Evolutionary conservation across 345 rosid genomes (phyloP).

Genomic region (Syzygium oleosum): DNA sequence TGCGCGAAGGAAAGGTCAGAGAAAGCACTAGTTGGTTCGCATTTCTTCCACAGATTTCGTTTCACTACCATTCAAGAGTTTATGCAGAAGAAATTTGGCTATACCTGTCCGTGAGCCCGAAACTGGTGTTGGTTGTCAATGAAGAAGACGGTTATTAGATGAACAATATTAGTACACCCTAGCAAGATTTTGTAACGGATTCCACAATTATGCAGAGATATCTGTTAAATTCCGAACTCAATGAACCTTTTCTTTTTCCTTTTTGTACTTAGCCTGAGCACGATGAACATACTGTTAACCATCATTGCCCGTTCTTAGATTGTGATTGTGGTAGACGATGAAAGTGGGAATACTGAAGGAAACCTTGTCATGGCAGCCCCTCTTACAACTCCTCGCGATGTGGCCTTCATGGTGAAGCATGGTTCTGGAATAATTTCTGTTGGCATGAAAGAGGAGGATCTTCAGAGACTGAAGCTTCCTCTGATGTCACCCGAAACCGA

Average conservation of each 20-base stretch:
- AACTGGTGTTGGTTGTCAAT: background rate
- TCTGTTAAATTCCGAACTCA: background rate
- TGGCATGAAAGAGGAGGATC: constrained; percentile 74
- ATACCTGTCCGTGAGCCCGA: background rate
- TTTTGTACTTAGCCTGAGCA: background rate
- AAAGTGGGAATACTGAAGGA: constrained; percentile 66
- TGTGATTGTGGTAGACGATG: constrained; percentile 89
- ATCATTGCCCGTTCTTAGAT: constrained; percentile 34
- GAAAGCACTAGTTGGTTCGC: background rate
- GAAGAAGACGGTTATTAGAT: background rate
- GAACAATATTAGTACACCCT: background rate
- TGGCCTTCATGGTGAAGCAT: constrained; percentile 60
- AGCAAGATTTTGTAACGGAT: background rate
- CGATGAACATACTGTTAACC: constrained; percentile 3
- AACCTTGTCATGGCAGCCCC: constrained; percentile 71
- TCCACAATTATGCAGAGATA: background rate
- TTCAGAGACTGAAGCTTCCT: constrained; percentile 67
- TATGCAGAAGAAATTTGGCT: background rate
- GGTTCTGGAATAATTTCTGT: constrained; percentile 86
- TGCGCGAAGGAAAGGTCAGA: constrained; percentile 67
- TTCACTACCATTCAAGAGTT: background rate
- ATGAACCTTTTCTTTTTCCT: background rate
- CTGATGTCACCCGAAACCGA: constrained; percentile 71
- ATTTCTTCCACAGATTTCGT: background rate
- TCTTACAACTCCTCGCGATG: constrained; percentile 34